Evolutionary conservation across 495 filamentous ascomycete genomes (phyloP).

Genomic region (Hypomontagnella submonticulosa): DNA sequence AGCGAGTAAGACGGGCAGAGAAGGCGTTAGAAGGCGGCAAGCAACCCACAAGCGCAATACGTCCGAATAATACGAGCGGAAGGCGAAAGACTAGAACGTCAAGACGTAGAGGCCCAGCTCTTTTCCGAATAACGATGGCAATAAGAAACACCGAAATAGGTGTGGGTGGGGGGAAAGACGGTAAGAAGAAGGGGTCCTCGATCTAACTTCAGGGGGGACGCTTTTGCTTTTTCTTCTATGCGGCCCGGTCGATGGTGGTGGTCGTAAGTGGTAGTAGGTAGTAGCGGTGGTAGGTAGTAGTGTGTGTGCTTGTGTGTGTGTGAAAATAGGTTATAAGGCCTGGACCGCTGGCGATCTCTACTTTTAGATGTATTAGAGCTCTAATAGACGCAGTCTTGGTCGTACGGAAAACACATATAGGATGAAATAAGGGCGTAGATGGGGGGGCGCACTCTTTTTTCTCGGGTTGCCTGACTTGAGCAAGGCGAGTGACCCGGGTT

Average conservation of each 20-base stretch:
- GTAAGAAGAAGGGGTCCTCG: constrained; percentile 29
- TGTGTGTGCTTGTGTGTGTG: constrained; percentile 26
- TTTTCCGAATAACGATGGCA: constrained; percentile 29
- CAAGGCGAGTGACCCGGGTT: constrained; percentile 32
- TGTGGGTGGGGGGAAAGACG: constrained; percentile 17
- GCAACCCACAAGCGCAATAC: constrained; percentile 10
- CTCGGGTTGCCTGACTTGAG: constrained; percentile 43
- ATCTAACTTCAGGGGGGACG: constrained; percentile 27
- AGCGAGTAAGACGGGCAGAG: constrained; percentile 34
- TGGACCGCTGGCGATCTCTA: constrained; percentile 44
- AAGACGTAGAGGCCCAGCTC: constrained; percentile 40
- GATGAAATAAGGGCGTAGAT: constrained; percentile 24
- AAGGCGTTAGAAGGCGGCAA: constrained; percentile 24
- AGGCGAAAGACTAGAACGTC: constrained; percentile 11
- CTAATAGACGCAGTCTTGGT: constrained; percentile 36
- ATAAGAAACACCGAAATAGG: constrained; percentile 24
- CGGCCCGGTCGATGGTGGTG: constrained; percentile 27
- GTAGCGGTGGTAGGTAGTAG: constrained; percentile 6
- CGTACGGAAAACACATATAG: constrained; percentile 40
- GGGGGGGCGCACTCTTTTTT: constrained; percentile 12
- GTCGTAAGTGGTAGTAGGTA: too few species aligned
- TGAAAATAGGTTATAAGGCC: constrained; percentile 34
- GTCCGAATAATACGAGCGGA: constrained; percentile 15
- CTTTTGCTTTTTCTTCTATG: constrained; percentile 40
- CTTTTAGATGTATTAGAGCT: constrained; percentile 27